Evolutionary conservation across 202 grass and related monocot species (phyloP).

Genomic region (Eragrostis tef): DNA sequence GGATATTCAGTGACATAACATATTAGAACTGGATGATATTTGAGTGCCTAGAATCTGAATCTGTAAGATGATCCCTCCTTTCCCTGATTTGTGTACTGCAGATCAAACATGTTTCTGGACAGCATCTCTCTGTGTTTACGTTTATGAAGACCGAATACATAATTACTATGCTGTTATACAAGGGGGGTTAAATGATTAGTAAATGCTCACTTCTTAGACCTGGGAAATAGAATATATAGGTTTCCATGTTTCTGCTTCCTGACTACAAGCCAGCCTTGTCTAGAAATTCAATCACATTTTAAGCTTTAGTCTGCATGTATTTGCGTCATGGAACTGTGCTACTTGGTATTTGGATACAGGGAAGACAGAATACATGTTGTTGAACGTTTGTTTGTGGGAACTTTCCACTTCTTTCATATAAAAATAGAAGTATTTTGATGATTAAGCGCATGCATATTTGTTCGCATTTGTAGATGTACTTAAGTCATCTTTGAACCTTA

Average conservation of each 20-base stretch:
- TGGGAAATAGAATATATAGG: not conserved
- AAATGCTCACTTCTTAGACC: not conserved
- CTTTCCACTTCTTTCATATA: not conserved
- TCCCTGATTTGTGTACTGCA: not conserved
- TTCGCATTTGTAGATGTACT: not conserved
- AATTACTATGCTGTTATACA: not conserved
- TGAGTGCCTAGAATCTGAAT: constrained; percentile 21
- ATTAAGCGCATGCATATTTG: not conserved
- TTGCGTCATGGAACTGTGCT: not conserved
- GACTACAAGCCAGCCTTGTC: not conserved
- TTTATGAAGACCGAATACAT: not conserved
- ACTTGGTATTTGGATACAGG: not conserved
- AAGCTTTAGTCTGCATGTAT: not conserved
- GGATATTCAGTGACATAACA: constrained; percentile 16
- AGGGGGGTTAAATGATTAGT: not conserved
- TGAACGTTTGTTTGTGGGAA: not conserved
- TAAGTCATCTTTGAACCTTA: not conserved
- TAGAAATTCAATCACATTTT: not conserved
- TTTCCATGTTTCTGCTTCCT: not conserved
- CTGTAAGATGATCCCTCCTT: not conserved
- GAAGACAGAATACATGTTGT: too few species aligned
- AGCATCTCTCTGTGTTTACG: not conserved
- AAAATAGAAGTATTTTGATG: not conserved
- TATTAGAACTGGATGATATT: constrained; percentile 15
- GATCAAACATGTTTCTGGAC: not conserved